phyloP scores from a whole-genome alignment of 345 rosid species.

The Syzygium jambos region DNA sequence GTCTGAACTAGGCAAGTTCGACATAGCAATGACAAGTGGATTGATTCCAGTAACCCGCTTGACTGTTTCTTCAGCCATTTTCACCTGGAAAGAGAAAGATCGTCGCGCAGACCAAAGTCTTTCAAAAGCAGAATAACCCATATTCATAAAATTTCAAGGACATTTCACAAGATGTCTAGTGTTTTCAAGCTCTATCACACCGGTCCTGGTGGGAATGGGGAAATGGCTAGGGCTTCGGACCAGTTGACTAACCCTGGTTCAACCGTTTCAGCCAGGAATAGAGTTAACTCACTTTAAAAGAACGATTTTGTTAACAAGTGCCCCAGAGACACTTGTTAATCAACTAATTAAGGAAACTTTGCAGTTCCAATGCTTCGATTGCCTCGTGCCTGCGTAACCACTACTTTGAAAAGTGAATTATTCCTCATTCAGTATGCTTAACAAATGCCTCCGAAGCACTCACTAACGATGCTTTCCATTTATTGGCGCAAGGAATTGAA shows the following conservation, averaged over 20 bases:
- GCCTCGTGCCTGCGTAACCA: background rate
- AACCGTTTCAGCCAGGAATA: background rate
- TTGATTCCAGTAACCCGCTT: constrained; percentile 80
- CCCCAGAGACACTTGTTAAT: background rate
- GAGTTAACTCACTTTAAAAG: background rate
- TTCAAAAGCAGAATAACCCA: background rate
- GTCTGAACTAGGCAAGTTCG: constrained; percentile 32
- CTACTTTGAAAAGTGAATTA: background rate
- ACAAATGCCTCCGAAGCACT: background rate
- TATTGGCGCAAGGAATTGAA: background rate
- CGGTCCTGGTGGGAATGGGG: background rate
- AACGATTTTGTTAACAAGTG: background rate
- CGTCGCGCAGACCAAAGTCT: background rate
- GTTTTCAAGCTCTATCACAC: background rate
- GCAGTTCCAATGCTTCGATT: background rate
- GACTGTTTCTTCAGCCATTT: constrained; percentile 98
- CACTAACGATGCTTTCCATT: background rate
- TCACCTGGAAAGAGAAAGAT: constrained; percentile 44
- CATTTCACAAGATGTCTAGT: background rate
- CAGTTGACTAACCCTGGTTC: background rate
- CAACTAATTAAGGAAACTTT: background rate
- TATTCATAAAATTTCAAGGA: constrained; percentile 1
- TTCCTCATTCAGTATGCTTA: background rate
- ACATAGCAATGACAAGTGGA: constrained; percentile 54
- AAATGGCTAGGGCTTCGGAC: background rate